Base-by-base conservation (phyloP, 73 alveolate species). In the Paramecium biaurelia region DNA sequence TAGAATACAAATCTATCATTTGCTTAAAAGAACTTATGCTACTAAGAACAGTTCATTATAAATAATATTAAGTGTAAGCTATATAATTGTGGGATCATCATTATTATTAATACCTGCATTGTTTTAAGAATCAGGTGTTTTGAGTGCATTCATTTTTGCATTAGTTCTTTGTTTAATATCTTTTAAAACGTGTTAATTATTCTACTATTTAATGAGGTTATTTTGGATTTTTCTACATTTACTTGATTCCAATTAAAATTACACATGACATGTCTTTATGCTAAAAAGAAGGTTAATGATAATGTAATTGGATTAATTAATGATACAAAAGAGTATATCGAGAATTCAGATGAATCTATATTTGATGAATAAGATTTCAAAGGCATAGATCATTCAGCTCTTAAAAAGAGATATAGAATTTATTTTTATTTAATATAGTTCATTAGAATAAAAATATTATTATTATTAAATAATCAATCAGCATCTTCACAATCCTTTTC, bases 401-500 rank as follows among this genome's bases (percentile, higher is more conserved):
- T 79, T 21, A 79, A 79, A 32, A 14, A 47, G 14, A 79, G 53
- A 47, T 12, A 43, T 43, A 53, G 59, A 14, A 47, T 47, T 47
- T 7, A 10, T 26, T 0, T 15, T 47, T 47, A 47, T 47, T 47
- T 47, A 47, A 47, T 2, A 12, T 15, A 14, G 59, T 9, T n/a
- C 20, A 47, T 47, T 45, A n/a, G 59, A 47, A 53, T 53, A 18
- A 53, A 2, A 53, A 53, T 53, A 18, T 18, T 18, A 53, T 53
- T 63, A 26, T 63, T 63, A 63, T 79, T 9, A 42, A 79, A 15
- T 20, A 21, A 43, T 79, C 90, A 79, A 79, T 79, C 90, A 43
- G 90, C 90, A 79, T 79, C 90, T 42, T 79, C 90, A 8, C 32
- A 30, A 79, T 79, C 90, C 47, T 79, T 79, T 47, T 79, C 90